phyloP scores from a whole-genome alignment of 306 rosid genomes.

The Trichosanthes truncata region DNA sequence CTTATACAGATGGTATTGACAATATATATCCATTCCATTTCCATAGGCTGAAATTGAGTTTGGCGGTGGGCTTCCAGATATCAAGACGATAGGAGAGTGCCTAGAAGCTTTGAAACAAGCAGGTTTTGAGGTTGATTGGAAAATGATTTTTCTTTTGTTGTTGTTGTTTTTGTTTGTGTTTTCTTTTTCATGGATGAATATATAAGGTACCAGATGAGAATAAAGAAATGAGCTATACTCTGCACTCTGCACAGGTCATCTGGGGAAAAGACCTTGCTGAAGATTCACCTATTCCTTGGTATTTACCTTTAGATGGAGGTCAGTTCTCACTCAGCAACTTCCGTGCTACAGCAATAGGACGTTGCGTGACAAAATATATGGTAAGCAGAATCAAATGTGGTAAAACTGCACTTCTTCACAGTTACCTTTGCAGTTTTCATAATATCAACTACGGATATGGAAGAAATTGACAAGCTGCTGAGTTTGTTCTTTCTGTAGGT shows the following conservation, averaged over 20 bases:
- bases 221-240: not conserved
- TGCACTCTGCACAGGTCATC: constrained; percentile 35
- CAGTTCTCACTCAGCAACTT: constrained; percentile 79
- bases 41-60: constrained; percentile 82
- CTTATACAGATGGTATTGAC: not conserved
- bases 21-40: too few species aligned
- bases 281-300: constrained; percentile 78
- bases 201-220: not conserved
- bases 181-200: not conserved
- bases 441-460: not conserved
- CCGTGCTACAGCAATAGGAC: constrained; percentile 71
- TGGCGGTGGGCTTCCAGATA: constrained; percentile 95
- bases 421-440: too few species aligned
- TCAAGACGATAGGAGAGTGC: constrained; percentile 68
- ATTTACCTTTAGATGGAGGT: constrained; percentile 77
- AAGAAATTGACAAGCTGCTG: not conserved
- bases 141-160: not conserved
- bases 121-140: constrained; percentile 71
- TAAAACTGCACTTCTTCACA: not conserved
- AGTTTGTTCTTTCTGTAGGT: constrained; percentile 35
- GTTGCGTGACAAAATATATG: constrained; percentile 71
- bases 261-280: constrained; percentile 76
- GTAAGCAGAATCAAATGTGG: constrained; percentile 19
- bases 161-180: not conserved
- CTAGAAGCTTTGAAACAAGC: constrained; percentile 85